Evolutionary conservation across 2,329 filamentous ascomycete species (phyloP), one percentile per base, ranked within the genome.

Genomic region (Trichoderma afroharzianum): DNA sequence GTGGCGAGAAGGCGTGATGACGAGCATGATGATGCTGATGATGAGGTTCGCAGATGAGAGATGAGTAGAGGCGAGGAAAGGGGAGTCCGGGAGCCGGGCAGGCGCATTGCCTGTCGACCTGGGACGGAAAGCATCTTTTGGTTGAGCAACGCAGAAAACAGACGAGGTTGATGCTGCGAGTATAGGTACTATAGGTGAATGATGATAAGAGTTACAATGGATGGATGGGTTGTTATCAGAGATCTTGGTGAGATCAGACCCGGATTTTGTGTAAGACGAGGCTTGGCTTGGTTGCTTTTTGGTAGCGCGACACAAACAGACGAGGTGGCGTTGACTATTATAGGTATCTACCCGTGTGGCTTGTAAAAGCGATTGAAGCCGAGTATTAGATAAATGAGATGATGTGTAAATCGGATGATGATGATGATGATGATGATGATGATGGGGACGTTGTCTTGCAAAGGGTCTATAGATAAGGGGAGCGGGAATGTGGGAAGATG

Each of bases 91-190:
- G 63, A 70, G 62, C 73, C 66, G 70, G 74, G 74, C 73, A 74
- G 70, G 70, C 61, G 71, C 59, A 73, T 66, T 39, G 76, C 72
- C 72, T 74, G 76, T 67, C 73, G 75, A 71, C 73, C 66, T 58
- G 75, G 74, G 72, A 72, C 68, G 70, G 71, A 70, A 64, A 73
- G 66, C 77, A 78, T 78, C 47, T 53, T 53, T 50, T 50, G 66
- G 71, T 58, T 62, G 36, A 32, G 11, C 21, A 24, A 24, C 32
- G 28, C 53, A 39, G 57, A 33, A 33, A 32, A 59, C 3, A 32
- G 24, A 26, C 7, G 32, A n/a, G 21, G 12, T n/a, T 28, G 32
- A 9, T 47, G 53, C 53, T 59, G 64, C 14, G n/a, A 18, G n/a
- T 39, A 12, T 68, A 21, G 28, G 28, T 59, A 33, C 18, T 21